phyloP scores from a whole-genome alignment of 1,139 yeast genomes.

The Yamadazyma diddensiae region DNA sequence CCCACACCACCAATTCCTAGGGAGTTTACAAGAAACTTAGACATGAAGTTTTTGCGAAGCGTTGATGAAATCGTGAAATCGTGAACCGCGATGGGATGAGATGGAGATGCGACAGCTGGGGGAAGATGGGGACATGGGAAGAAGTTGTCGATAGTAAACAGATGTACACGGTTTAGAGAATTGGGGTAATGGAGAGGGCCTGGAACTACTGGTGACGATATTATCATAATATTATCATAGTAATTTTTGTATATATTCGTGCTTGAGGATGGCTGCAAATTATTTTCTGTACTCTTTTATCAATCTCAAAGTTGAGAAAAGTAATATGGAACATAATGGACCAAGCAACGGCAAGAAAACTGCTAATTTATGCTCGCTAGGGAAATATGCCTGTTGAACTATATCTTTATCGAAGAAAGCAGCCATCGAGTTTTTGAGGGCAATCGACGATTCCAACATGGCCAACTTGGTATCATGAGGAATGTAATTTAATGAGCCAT shows the following conservation, averaged over 20 bases:
- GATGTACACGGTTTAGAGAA: too few species aligned
- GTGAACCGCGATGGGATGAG: not conserved
- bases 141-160: not conserved
- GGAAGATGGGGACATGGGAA: not conserved
- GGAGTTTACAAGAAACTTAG: constrained; percentile 28
- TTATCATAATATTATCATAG: not conserved
- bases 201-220: not conserved
- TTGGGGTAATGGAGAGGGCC: not conserved
- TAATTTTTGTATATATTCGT: not conserved
- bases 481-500: constrained; percentile 27
- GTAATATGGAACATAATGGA: constrained; percentile 71
- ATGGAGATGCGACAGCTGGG: not conserved
- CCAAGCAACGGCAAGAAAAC: constrained; percentile 88
- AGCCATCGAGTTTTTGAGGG: constrained; percentile 57
- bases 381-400: constrained; percentile 93
- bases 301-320: constrained; percentile 50
- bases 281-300: constrained; percentile 20
- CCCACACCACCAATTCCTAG: constrained; percentile 40
- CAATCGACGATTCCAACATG: constrained; percentile 50
- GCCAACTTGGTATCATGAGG: constrained; percentile 43
- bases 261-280: constrained; percentile 1
- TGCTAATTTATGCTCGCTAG: constrained; percentile 92
- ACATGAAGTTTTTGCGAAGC: constrained; percentile 23
- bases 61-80: not conserved
- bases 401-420: constrained; percentile 93